Evolutionary conservation across 1,139 yeast genomes (phyloP), one percentile per base, ranked within the genome.

Genomic region (Schizosaccharomyces versatilis): DNA sequence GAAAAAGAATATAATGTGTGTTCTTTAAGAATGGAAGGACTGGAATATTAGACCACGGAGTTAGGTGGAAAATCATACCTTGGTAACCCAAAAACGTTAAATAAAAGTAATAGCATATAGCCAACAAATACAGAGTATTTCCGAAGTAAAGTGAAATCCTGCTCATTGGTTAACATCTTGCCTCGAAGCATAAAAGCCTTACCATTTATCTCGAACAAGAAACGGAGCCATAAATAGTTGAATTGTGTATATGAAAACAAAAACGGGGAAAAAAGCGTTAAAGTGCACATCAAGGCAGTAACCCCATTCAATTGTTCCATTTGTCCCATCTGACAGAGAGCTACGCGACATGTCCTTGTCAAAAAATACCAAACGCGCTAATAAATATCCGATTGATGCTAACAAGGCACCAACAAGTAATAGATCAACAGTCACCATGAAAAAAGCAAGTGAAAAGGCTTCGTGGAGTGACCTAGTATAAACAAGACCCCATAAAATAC

Each of bases 281-380:
- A 95, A 85, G 67, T 86, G 96, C 36, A 86, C 80, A 64, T 86
- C 96, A 66, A 86, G 86, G 68, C 96, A 85, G 65, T 84, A 86
- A 8, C 32, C 19, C 53, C 53, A 49, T 40, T 49, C 53, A 12
- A 49, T 7, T 14, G 19, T 24, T 15, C 14, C 15, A 8, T 49
- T 12, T 8, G 24, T 24, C 6, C 38, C 10, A 6, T 36, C 38
- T 17, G 32, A 6, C 9, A 32, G 8, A 7, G 15, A 15, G 47
- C 15, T 10, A 15, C 47, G 7, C 47, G 47, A 44, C 32, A 19
- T 10, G 7, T 44, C 15, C 14, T 14, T 24, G 19, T 44, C 6
- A 44, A 14, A 5, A 44, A 17, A 44, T 19, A 44, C 38, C 2
- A n/a, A 9, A 24, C 32, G 19, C 14, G 49, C 49, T 9, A 44